Evolutionary conservation across 2,329 filamentous ascomycete species (phyloP), one percentile per base, ranked within the genome.

Genomic region (Penicillium sp.): DNA sequence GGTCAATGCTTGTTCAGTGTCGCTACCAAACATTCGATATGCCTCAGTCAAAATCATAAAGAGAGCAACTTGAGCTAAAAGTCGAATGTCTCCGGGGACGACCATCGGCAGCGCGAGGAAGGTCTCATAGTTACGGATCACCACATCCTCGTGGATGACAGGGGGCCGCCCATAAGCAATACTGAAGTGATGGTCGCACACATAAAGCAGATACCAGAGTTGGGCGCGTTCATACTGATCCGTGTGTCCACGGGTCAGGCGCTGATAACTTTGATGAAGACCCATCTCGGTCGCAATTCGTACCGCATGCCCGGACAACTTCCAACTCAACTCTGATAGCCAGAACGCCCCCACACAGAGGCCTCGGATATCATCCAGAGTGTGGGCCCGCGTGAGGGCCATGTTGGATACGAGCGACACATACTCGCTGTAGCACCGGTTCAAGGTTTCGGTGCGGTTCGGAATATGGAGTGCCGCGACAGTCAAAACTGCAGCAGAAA

Each of bases 131-230:
- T 82, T 82, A 47, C 82, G 79, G 38, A 86, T 82, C 0, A 81
- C 79, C 15, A 75, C 69, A 51, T 86, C 82, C 49, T 86, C 83
- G 29, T 81, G 80, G 0, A 85, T 80, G 9, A 85, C 79, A 0
- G 82, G 80, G 1, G 82, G 81, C 3, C 84, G 75, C 2, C 82
- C 82, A 51, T 86, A 86, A 0, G 85, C 72, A 23, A 85, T 86
- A 18, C 82, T 83, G 29, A 86, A 82, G 65, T 87, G 85, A 57
- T 86, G 84, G 62, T 87, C 85, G 62, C 84, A 86, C 1, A 86
- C 82, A 61, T 86, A 87, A 0, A 86, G 69, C 34, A 85, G 66
- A 65, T 85, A 86, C 84, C 84, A 86, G 13, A 86, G 68, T 21
- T 84, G 76, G 4, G 84, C 77, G 35, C 79, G 78, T 54, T 85